A percentile compares a stretch with the other conserved stretches of the same genome.
phyloP scores from a whole-genome alignment of 352 stramenopile species.

The Plasmopara halstedii region DNA sequence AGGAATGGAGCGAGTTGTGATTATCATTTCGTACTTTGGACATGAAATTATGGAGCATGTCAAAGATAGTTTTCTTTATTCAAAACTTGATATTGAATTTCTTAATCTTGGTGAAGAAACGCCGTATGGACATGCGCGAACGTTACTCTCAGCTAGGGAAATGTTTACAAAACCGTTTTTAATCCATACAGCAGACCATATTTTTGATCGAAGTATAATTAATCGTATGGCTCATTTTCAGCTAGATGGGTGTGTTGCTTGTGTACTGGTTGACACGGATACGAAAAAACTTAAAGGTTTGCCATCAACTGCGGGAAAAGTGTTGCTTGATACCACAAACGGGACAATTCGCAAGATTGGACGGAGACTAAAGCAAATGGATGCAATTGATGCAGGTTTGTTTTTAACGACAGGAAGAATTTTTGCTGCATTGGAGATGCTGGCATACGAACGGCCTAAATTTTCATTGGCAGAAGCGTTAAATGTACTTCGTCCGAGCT shows the following conservation, averaged over 20 bases:
- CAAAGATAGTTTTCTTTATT: slow-evolving; percentile 62
- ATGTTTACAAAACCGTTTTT: slow-evolving; percentile 80
- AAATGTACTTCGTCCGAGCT: slow-evolving; percentile 70
- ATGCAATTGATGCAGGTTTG: slow-evolving; percentile 69
- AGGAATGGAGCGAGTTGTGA: slow-evolving; percentile 74
- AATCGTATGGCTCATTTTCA: slow-evolving; percentile 61
- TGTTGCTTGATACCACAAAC: slow-evolving; percentile 38
- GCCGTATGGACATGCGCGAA: slow-evolving; percentile 62
- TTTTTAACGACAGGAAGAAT: slow-evolving; percentile 63
- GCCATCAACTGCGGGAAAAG: slow-evolving; percentile 59
- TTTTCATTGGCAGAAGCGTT: slow-evolving; percentile 80
- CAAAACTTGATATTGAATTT: slow-evolving; percentile 79
- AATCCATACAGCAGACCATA: slow-evolving; percentile 81
- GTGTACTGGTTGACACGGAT: slow-evolving; percentile 67
- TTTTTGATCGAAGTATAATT: slow-evolving; percentile 77
- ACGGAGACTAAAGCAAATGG: slow-evolving; percentile 58
- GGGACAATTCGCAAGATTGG: slow-evolving; percentile 60
- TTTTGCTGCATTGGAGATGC: slow-evolving; percentile 76
- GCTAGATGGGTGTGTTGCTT: slow-evolving; percentile 59
- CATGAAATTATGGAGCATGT: slow-evolving; percentile 77
- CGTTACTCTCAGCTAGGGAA: slow-evolving; percentile 61
- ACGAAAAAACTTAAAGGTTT: slow-evolving; percentile 49
- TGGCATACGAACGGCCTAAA: slow-evolving; percentile 78
- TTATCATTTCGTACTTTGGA: slow-evolving; percentile 79
- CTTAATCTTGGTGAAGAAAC: slow-evolving; percentile 76